Evolutionary conservation across 2,329 filamentous ascomycete species (phyloP), one percentile per base, ranked within the genome.

Genomic region (Exophiala sideris): DNA sequence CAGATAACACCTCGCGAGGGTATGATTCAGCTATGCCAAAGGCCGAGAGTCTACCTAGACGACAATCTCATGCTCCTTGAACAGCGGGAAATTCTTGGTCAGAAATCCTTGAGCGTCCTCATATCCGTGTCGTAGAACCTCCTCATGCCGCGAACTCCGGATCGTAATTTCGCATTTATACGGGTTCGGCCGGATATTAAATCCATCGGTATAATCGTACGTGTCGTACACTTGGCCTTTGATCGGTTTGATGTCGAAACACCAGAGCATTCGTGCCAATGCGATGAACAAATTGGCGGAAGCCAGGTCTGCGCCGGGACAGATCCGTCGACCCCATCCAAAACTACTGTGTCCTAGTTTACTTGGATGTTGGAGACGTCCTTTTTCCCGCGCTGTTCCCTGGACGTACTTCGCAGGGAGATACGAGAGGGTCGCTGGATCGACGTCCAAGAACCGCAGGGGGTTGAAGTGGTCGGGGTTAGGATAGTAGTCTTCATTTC

Each of bases 251-350:
- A 82, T 68, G 48, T 80, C 78, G 3, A 79, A 79, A 2, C 79
- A 79, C 50, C 79, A 72, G 53, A 84, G 77, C 74, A 83, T 79
- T 32, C 80, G 69, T 0, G 78, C 76, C 53, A 83, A 79, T n/a
- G 80, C 80, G 56, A 83, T 78, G 62, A 81, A 61, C 67, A 76
- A 48, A 65, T 66, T 67, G 24, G 68, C 67, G 1, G 52, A 57
- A 5, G 55, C 58, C 14, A 63, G 52, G 50, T 64, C 55, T 24
- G 62, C 57, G 10, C 64, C 64, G 11, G 61, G 62, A 50, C 64
- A 66, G 35, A 58, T 58, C 34, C 64, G 59, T 11, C 61, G 52
- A 41, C 63, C 64, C 54, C 57, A 66, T 39, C 62, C 62, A 52
- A 65, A 65, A 8, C 45, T 49, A n/a, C 50, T 51, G 51, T 59